phyloP scores from a whole-genome alignment of 2,329 filamentous ascomycete genomes.

The Lecanicillium sp. region DNA sequence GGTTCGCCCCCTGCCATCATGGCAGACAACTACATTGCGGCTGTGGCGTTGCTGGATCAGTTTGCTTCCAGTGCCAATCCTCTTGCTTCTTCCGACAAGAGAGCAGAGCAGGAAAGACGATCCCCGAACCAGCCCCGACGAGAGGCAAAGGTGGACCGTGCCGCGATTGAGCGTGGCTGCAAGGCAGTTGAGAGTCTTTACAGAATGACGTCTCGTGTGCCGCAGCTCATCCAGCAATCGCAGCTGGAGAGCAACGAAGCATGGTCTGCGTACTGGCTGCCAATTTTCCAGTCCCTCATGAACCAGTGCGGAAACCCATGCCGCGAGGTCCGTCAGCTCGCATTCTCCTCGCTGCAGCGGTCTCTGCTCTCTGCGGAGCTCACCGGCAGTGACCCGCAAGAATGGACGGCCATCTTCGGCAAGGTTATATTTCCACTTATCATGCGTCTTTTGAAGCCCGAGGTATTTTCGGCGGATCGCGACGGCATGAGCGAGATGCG shows the following conservation, averaged over 20 bases:
- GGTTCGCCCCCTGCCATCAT: constrained; percentile 77
- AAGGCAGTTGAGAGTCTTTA: constrained; percentile 79
- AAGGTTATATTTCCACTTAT: constrained; percentile 93
- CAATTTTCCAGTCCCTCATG: constrained; percentile 83
- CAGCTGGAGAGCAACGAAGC: constrained; percentile 85
- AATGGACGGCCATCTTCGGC: constrained; percentile 93
- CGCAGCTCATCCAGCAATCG: constrained; percentile 83
- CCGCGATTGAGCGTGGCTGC: constrained; percentile 68
- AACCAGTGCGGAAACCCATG: constrained; percentile 92
- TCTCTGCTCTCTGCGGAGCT: constrained; percentile 80
- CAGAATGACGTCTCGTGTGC: constrained; percentile 73
- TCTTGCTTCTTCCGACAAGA: constrained; percentile 63
- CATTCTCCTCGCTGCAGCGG: constrained; percentile 79
- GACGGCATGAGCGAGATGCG: constrained; percentile 93
- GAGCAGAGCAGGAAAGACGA: constrained; percentile 47
- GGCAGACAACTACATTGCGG: constrained; percentile 91
- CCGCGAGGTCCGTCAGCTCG: constrained; percentile 83
- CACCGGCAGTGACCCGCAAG: constrained; percentile 74
- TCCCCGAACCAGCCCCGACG: constrained; percentile 25
- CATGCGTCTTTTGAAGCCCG: constrained; percentile 79
- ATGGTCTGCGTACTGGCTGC: constrained; percentile 97
- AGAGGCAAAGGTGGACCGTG: constrained; percentile 24
- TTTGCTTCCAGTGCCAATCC: constrained; percentile 81
- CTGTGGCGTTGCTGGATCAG: constrained; percentile 76
- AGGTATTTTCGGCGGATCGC: constrained; percentile 87